phyloP scores from a whole-genome alignment of 805 yeast genomes.

The Schizosaccharomyces lindneri region DNA sequence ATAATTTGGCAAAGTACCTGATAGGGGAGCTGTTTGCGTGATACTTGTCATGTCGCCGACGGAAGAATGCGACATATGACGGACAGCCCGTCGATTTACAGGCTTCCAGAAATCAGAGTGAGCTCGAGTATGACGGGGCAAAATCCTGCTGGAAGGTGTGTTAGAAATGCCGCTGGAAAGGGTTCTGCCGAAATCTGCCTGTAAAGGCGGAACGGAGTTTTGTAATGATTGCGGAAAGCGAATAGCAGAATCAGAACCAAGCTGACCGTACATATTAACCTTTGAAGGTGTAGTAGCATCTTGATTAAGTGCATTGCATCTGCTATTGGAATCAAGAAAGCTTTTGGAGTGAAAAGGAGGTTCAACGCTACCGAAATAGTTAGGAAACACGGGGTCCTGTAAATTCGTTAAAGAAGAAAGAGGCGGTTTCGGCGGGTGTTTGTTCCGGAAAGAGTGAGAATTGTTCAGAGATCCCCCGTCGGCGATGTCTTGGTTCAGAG shows the following conservation, averaged over 20 bases:
- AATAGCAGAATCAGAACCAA: not conserved
- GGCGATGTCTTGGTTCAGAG: not conserved
- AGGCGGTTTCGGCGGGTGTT: too few relatives aligned
- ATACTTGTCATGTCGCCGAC: not conserved
- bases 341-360: too few relatives aligned
- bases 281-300: not conserved
- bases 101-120: not conserved
- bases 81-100: not conserved
- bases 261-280: not conserved
- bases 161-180: not conserved
- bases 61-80: not conserved
- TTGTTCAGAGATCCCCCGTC: not conserved
- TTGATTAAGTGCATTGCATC: too few relatives aligned
- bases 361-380: too few relatives aligned
- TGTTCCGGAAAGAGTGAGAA: too few relatives aligned
- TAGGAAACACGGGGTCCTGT: too few relatives aligned
- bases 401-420: too few relatives aligned
- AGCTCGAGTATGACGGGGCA: not conserved
- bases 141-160: not conserved
- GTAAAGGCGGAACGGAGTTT: not conserved
- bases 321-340: too few relatives aligned
- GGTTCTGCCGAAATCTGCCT: not conserved
- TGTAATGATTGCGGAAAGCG: not conserved
- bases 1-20: not conserved
- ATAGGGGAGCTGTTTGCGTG: not conserved